Percentiles rank a stretch among this genome's conserved stretches.
Conservation (phyloP, 2,329 filamentous ascomycete genomes). For the Epicoccum sorghinum region DNA sequence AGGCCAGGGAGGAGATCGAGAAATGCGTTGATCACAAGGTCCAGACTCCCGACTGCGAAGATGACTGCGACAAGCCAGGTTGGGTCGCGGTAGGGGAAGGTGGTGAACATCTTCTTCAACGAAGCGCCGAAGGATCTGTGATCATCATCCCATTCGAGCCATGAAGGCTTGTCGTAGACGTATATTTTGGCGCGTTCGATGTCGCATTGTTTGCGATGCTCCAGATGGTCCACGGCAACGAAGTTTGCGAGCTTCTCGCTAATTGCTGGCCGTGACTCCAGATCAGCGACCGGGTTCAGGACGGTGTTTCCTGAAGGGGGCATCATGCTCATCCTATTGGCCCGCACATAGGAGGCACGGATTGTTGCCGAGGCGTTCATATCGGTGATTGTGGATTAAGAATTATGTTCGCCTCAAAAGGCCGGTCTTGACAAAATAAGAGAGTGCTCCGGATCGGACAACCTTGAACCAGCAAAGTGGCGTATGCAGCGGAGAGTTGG, state of each 20-base stretch:
- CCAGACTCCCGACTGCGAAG: constrained; percentile 32
- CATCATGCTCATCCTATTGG: constrained; percentile 27
- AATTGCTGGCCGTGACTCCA: constrained; percentile 24
- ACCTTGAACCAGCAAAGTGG: constrained; percentile 17
- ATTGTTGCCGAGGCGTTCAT: constrained; percentile 42
- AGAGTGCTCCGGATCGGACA: neutral
- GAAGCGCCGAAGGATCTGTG: constrained; percentile 6
- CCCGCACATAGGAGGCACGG: constrained; percentile 34
- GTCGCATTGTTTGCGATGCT: constrained; percentile 30
- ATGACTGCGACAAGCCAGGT: constrained; percentile 37
- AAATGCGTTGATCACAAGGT: constrained; percentile 35
- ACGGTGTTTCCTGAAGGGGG: constrained; percentile 3
- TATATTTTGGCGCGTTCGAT: constrained; percentile 21
- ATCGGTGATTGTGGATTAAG: constrained; percentile 6
- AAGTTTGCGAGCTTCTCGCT: constrained; percentile 27
- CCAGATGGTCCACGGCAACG: constrained; percentile 26
- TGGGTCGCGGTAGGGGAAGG: constrained; percentile 36
- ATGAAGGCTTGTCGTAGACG: constrained; percentile 19
- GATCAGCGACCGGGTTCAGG: constrained; percentile 8
- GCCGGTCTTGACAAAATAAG: neutral
- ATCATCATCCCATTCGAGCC: constrained; percentile 20
- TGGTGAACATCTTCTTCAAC: constrained; percentile 27
- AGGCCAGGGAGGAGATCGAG: constrained; percentile 32
- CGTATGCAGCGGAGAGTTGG: constrained; percentile 5
- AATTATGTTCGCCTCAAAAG: constrained; percentile 7